phyloP scores from a whole-genome alignment of 768 basidiomycete species.

The Hirschioporus abietinus region DNA sequence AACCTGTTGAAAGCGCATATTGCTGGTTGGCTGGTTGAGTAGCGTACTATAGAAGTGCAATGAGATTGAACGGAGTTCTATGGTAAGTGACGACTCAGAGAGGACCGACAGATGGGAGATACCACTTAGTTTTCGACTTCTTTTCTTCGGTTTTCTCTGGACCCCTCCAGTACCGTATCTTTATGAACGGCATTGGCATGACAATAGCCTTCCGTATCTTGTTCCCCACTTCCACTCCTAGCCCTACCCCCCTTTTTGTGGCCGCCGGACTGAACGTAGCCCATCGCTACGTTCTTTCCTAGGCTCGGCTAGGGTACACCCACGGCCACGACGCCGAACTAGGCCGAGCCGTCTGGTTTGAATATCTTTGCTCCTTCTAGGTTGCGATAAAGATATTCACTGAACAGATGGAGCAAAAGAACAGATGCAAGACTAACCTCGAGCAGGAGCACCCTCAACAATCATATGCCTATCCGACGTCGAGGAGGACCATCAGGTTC shows the following conservation, averaged over 20 bases:
- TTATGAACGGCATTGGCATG: slow-evolving; percentile 83
- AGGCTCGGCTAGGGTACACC: slow-evolving; percentile 70
- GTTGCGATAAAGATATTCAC: neutral
- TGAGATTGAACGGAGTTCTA: no score
- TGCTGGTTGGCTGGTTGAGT: no score
- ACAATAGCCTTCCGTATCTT: slow-evolving; percentile 72
- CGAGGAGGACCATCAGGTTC: slow-evolving; percentile 71
- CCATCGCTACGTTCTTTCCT: slow-evolving; percentile 94
- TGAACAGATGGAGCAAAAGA: neutral
- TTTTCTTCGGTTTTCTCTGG: no score
- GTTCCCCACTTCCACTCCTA: slow-evolving; percentile 80
- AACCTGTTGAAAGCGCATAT: no score
- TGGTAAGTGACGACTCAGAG: no score
- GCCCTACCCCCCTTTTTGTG: slow-evolving; percentile 89
- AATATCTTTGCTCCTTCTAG: slow-evolving; percentile 78
- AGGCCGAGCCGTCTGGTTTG: slow-evolving; percentile 46
- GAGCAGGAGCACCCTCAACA: slow-evolving; percentile 79
- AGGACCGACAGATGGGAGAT: no score
- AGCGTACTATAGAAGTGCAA: no score
- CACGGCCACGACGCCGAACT: no score
- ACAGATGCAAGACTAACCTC: slow-evolving; percentile 47
- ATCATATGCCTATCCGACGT: slow-evolving; percentile 74
- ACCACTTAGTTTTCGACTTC: no score
- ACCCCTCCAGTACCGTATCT: slow-evolving; percentile 76
- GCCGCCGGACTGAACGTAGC: slow-evolving; percentile 71